Evolutionary conservation across 768 basidiomycete genomes (phyloP).

Genomic region (Termitomyces sp.): DNA sequence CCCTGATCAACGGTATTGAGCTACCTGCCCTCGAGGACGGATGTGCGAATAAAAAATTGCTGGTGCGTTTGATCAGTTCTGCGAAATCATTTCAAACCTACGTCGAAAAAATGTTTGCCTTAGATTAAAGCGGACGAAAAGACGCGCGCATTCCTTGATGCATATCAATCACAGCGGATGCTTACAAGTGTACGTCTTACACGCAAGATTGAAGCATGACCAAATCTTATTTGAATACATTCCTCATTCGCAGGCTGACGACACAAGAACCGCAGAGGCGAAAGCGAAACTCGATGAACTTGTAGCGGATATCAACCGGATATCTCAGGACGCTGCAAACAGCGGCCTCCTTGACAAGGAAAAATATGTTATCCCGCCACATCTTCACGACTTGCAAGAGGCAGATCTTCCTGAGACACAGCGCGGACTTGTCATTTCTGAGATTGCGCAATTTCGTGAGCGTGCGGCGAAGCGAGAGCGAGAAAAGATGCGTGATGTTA

Average conservation of each 20-base stretch:
- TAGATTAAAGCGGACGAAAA: slow-evolving; percentile 97
- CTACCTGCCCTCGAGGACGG: slow-evolving; percentile 51
- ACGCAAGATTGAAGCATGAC: not conserved
- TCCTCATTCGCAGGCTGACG: slow-evolving; percentile 55
- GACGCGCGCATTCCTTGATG: slow-evolving; percentile 83
- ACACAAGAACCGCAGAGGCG: slow-evolving; percentile 57
- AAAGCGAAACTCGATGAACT: slow-evolving; percentile 62
- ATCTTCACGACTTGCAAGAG: slow-evolving; percentile 94
- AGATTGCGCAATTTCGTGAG: slow-evolving; percentile 96
- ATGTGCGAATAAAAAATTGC: slow-evolving; percentile 48
- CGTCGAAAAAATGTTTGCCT: slow-evolving; percentile 21
- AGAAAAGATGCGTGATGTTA: slow-evolving; percentile 82
- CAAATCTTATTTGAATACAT: not conserved
- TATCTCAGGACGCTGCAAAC: slow-evolving; percentile 72
- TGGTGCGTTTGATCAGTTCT: slow-evolving; percentile 54
- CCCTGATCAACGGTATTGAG: slow-evolving; percentile 48
- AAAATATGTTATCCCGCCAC: slow-evolving; percentile 90
- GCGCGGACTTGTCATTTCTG: slow-evolving; percentile 90
- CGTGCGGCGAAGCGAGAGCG: slow-evolving; percentile 88
- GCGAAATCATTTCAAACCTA: slow-evolving; percentile 42
- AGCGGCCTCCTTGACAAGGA: slow-evolving; percentile 77
- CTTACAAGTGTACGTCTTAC: slow-evolving; percentile 66
- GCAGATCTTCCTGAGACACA: slow-evolving; percentile 94
- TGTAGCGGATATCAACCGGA: slow-evolving; percentile 67
- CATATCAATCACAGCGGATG: slow-evolving; percentile 78